phyloP scores from a whole-genome alignment of 2,329 filamentous ascomycete genomes.

The Hymenoscyphus repandus region DNA sequence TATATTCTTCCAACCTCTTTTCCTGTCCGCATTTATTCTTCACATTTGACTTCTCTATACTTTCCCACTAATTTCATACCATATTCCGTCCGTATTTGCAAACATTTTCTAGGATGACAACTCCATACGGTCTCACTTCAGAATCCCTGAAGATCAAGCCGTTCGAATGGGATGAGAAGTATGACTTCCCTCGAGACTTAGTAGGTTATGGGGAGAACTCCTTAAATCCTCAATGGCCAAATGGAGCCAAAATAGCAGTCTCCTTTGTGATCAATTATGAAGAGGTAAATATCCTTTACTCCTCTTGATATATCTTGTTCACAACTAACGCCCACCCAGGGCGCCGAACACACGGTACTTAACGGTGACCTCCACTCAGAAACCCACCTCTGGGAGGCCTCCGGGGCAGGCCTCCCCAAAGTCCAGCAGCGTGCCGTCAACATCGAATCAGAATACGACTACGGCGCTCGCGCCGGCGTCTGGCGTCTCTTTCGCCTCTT shows the following conservation, averaged over 20 bases:
- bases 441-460: conserved; percentile 33
- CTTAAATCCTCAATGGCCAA: conserved; percentile 31
- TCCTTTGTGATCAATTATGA: conserved; percentile 30
- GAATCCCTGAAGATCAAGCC: conserved; percentile 19
- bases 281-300: conserved; percentile 14
- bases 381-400: conserved; percentile 22
- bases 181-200: conserved; percentile 26
- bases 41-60: neutral
- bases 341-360: conserved; percentile 21
- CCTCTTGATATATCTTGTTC: neutral
- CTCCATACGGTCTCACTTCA: conserved; percentile 18
- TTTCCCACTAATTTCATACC: neutral
- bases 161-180: conserved; percentile 26
- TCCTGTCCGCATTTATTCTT: neutral
- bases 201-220: conserved; percentile 26
- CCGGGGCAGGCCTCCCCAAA: conserved; percentile 14
- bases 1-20: conserved; percentile 4
- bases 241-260: conserved; percentile 31
- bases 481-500: conserved; percentile 39
- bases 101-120: conserved; percentile 17
- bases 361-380: conserved; percentile 23
- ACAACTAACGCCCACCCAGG: conserved; percentile 10
- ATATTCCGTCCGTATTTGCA: neutral
- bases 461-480: conserved; percentile 32
- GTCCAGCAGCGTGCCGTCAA: conserved; percentile 27